phyloP scores from a whole-genome alignment of 768 basidiomycete genomes.

The Pisolithus sp. region DNA sequence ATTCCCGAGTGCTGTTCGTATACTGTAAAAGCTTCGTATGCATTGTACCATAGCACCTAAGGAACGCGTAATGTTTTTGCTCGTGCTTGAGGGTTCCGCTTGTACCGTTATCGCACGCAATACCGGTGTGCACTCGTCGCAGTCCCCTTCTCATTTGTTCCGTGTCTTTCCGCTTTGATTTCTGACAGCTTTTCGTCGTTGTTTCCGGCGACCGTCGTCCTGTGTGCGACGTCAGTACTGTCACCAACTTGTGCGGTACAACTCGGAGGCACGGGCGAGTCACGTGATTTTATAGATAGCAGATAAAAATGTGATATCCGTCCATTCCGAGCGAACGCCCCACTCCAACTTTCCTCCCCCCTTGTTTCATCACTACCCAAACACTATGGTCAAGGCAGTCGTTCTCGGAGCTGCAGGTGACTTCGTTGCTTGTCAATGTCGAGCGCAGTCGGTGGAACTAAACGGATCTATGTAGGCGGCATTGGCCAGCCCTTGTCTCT shows the following conservation, averaged over 20 bases:
- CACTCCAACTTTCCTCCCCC: neutral
- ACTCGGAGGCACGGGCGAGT: neutral
- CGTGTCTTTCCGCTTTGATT: neutral
- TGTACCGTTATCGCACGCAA: neutral
- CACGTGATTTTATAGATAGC: neutral
- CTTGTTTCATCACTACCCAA: slow-evolving; percentile 3
- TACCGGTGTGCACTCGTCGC: too few species aligned
- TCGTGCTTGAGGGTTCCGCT: slow-evolving; percentile 1
- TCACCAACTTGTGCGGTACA: neutral
- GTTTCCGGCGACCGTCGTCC: neutral
- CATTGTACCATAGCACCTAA: too few species aligned
- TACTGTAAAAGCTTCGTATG: too few species aligned
- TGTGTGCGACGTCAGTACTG: too few species aligned
- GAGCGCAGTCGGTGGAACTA: slow-evolving; percentile 2
- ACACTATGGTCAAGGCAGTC: slow-evolving; percentile 60
- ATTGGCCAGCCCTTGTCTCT: slow-evolving; percentile 96
- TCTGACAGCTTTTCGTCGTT: neutral
- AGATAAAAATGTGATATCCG: neutral
- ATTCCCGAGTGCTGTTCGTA: too few species aligned
- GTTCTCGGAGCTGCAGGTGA: slow-evolving; percentile 94
- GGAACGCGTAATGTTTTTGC: too few species aligned
- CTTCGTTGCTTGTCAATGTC: slow-evolving; percentile 7
- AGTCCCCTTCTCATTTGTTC: neutral
- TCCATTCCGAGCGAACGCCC: neutral
- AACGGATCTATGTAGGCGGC: slow-evolving; percentile 51